phyloP scores from a whole-genome alignment of 345 rosid species.

The Salix purpurea region DNA sequence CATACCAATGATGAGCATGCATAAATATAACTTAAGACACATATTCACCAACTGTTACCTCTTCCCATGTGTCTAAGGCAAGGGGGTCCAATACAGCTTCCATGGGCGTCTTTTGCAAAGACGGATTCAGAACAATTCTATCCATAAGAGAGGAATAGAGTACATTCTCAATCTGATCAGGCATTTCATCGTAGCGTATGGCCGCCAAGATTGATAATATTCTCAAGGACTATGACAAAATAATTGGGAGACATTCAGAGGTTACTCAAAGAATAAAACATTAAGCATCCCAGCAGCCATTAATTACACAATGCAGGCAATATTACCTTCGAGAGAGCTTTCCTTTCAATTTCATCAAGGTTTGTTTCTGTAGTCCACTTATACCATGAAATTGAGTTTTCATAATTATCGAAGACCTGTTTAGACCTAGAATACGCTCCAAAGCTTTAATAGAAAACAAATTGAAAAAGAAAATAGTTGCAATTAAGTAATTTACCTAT shows the following conservation, averaged over 20 bases:
- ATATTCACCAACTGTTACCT: not conserved
- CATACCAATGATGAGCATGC: not conserved
- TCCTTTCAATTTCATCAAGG: constrained; percentile 51
- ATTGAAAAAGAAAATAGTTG: not conserved
- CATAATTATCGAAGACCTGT: constrained; percentile 52
- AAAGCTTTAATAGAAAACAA: not conserved
- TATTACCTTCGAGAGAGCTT: constrained; percentile 61
- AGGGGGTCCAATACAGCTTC: too few species aligned
- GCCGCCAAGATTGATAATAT: too few species aligned
- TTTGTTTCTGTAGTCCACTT: constrained; percentile 75
- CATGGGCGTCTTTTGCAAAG: too few species aligned
- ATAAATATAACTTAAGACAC: not conserved
- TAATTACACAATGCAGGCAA: constrained; percentile 1
- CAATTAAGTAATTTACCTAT: constrained; percentile 37
- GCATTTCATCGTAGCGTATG: too few species aligned
- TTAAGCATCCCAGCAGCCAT: not conserved
- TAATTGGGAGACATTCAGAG: constrained; percentile 27
- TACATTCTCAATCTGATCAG: too few species aligned
- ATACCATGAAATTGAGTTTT: constrained; percentile 59
- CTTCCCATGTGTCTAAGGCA: too few species aligned
- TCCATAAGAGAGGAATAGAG: too few species aligned
- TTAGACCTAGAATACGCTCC: constrained; percentile 49
- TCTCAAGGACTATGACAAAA: constrained; percentile 41
- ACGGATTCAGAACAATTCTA: too few species aligned
- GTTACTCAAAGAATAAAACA: not conserved